Conservation (phyloP, 1,284 basidiomycete species). For the Pascua sp. region DNA sequence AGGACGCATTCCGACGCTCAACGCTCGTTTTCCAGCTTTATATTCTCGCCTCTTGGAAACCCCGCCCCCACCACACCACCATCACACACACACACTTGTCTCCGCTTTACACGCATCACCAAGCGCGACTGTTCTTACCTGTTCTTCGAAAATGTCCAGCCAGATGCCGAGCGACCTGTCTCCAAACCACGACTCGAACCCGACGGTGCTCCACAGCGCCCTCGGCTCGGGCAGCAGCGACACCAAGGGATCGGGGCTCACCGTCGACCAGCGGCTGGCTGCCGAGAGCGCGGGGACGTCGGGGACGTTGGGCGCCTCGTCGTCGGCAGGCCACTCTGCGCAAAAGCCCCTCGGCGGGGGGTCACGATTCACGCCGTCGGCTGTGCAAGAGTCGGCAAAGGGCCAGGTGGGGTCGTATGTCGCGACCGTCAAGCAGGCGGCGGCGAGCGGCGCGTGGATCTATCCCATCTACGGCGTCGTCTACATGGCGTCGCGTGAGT, state of each 20-base stretch:
- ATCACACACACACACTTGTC: no score
- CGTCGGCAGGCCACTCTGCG: not conserved
- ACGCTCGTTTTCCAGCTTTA: not conserved
- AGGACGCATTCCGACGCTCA: no score
- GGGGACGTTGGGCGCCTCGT: not conserved
- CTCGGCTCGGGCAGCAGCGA: no score
- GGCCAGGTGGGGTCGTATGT: conserved; percentile 35
- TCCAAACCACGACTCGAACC: no score
- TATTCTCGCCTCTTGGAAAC: not conserved
- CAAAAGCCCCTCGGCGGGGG: not conserved
- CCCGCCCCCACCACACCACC: not conserved
- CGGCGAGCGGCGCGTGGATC: conserved; percentile 48
- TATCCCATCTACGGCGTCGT: conserved; percentile 50
- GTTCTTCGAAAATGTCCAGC: no score
- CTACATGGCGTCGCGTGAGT: conserved; percentile 45
- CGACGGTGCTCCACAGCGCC: no score
- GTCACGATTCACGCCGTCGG: not conserved
- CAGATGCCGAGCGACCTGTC: no score
- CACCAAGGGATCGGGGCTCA: no score
- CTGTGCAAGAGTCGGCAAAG: conserved; percentile 27
- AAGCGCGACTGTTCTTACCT: no score
- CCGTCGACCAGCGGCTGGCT: no score
- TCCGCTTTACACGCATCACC: no score
- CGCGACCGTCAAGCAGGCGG: conserved; percentile 41
- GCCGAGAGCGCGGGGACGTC: not conserved